Evolutionary conservation across 257 asterid genomes (phyloP).

Genomic region (Nemophila menziesii): DNA sequence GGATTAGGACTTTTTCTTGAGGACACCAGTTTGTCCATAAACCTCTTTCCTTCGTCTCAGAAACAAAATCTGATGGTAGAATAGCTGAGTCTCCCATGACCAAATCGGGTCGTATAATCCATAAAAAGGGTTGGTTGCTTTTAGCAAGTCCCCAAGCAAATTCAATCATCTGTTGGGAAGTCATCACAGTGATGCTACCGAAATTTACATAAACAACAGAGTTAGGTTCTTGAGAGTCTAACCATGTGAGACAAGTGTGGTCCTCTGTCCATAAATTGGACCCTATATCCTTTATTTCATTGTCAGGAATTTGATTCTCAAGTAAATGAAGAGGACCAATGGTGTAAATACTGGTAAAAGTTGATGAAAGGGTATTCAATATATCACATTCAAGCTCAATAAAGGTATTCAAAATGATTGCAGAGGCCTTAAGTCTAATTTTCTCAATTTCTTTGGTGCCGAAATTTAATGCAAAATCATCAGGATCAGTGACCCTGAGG

Average conservation of each 20-base stretch:
- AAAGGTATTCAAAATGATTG: slow-evolving; percentile 18
- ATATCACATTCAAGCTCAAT: slow-evolving; percentile 14
- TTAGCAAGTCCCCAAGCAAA: slow-evolving; percentile 31
- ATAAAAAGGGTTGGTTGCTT: slow-evolving; percentile 15
- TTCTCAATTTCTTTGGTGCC: slow-evolving; percentile 12
- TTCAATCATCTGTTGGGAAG: slow-evolving; percentile 12
- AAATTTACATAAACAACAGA: slow-evolving; percentile 32
- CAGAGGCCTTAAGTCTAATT: slow-evolving; percentile 13
- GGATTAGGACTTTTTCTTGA: slow-evolving; percentile 15
- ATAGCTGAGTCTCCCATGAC: slow-evolving; percentile 13
- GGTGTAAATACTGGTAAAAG: slow-evolving; percentile 10
- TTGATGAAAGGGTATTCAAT: slow-evolving; percentile 6
- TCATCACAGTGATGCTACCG: slow-evolving; percentile 14
- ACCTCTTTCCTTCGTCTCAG: slow-evolving; percentile 13
- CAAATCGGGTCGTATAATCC: slow-evolving; percentile 25
- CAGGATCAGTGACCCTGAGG: slow-evolving; percentile 20
- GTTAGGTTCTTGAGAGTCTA: slow-evolving; percentile 10
- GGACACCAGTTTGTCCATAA: slow-evolving; percentile 19
- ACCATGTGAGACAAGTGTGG: slow-evolving; percentile 21
- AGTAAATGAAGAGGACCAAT: slow-evolving; percentile 22
- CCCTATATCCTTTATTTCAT: slow-evolving; percentile 5
- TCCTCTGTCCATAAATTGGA: slow-evolving; percentile 33
- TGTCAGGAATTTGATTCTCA: slow-evolving; percentile 5
- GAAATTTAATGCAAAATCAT: slow-evolving; percentile 2
- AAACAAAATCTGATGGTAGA: slow-evolving; percentile 18